Conservation (phyloP, 139 green algal species). For the Chlorella sp. region DNA sequence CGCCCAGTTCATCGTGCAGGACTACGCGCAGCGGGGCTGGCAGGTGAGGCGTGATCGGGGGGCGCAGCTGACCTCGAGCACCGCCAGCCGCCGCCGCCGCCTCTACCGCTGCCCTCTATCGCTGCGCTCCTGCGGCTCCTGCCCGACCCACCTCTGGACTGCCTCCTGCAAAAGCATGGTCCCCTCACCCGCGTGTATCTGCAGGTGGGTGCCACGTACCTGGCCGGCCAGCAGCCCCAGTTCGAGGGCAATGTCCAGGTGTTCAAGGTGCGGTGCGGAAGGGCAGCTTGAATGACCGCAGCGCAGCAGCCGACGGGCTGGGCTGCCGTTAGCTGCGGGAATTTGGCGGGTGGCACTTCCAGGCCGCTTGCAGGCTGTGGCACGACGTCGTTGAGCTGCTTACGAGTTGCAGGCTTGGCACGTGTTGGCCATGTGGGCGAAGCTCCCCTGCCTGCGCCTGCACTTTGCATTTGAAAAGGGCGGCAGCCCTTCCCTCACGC, state of each 20-base stretch:
- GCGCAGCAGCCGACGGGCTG: no score
- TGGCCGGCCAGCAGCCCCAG: constrained; percentile 9
- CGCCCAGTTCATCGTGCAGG: constrained; percentile 63
- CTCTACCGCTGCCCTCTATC: neutral
- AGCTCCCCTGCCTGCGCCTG: neutral
- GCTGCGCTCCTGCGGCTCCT: neutral
- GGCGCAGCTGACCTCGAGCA: neutral
- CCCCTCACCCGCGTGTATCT: neutral
- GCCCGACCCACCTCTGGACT: neutral
- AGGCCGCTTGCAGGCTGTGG: neutral
- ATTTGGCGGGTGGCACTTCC: neutral
- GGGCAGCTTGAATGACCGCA: no score
- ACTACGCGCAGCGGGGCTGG: constrained; percentile 18
- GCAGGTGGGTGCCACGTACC: constrained; percentile 51
- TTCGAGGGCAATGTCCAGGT: neutral
- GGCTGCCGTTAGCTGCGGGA: neutral
- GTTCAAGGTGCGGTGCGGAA: neutral
- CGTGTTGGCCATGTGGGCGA: neutral
- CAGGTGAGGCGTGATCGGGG: neutral
- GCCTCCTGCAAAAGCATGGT: neutral
- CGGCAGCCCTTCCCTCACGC: no score
- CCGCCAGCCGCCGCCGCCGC: neutral
- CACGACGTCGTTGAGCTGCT: neutral
- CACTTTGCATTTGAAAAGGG: neutral
- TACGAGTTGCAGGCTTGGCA: neutral